Percentiles rank a stretch among this genome's conserved stretches.
Evolutionary conservation across 2,329 filamentous ascomycete species (phyloP).

Genomic region (Coleophoma crateriformis): DNA sequence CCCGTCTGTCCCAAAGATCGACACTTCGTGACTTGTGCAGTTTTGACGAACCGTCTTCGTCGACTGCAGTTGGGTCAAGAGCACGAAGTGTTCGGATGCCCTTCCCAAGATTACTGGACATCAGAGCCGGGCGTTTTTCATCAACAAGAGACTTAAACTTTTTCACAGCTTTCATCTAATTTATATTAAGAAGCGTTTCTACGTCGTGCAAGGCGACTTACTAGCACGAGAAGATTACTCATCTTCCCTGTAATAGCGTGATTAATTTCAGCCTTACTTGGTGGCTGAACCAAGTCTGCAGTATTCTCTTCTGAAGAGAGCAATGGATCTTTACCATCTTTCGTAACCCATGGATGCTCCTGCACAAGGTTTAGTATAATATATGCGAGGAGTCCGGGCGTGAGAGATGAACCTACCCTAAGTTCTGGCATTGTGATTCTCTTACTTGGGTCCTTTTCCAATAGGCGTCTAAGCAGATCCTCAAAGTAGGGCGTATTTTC

Average conservation of each 20-base stretch:
- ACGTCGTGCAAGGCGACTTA: slow-evolving; percentile 29
- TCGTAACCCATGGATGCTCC: slow-evolving; percentile 93
- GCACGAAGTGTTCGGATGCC: slow-evolving; percentile 46
- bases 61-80: slow-evolving; percentile 42
- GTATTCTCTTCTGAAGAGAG: slow-evolving; percentile 84
- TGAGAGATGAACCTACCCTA: slow-evolving; percentile 48
- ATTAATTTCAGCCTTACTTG: slow-evolving; percentile 86
- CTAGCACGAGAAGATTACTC: slow-evolving; percentile 77
- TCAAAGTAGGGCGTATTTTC: slow-evolving; percentile 63
- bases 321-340: slow-evolving; percentile 68
- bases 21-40: slow-evolving; percentile 40
- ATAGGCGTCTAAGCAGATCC: slow-evolving; percentile 66
- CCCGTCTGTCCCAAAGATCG: slow-evolving; percentile 43
- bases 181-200: slow-evolving; percentile 8
- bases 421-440: slow-evolving; percentile 80
- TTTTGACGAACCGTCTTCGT: slow-evolving; percentile 28
- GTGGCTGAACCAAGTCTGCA: slow-evolving; percentile 69
- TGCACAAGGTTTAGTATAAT: slow-evolving; percentile 29
- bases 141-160: slow-evolving; percentile 76
- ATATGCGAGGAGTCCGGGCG: slow-evolving; percentile 3
- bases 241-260: slow-evolving; percentile 88
- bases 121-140: slow-evolving; percentile 41
- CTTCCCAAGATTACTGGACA: slow-evolving; percentile 55
- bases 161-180: slow-evolving; percentile 80
- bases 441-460: slow-evolving; percentile 81